A percentile compares a stretch with the other conserved stretches of the same genome.
phyloP scores from a whole-genome alignment of 805 yeast genomes.

The Candida mattraensis region DNA sequence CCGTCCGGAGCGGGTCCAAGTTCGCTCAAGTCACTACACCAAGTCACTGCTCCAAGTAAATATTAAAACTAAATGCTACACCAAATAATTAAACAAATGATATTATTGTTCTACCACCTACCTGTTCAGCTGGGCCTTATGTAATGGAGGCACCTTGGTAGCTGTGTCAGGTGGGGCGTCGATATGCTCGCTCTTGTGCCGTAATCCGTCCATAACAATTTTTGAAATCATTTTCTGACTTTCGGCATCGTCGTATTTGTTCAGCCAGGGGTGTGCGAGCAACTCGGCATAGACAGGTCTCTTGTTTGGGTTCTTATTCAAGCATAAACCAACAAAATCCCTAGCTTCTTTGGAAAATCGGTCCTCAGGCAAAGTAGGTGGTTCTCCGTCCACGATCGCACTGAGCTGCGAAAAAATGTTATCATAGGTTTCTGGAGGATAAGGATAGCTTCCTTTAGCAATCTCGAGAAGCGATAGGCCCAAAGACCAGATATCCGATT shows the following conservation, averaged over 20 bases:
- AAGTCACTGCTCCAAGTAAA: too few species aligned
- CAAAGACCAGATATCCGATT: conserved; percentile 93
- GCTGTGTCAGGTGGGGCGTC: conserved; percentile 13
- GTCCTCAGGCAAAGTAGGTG: conserved; percentile 71
- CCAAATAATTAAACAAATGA: background rate
- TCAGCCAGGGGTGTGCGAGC: conserved; percentile 82
- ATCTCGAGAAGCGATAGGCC: conserved; percentile 86
- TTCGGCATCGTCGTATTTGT: conserved; percentile 42
- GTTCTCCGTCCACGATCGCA: conserved; percentile 95
- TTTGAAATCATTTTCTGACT: conserved; percentile 29
- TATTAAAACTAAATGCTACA: background rate
- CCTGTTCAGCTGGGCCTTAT: conserved; percentile 19
- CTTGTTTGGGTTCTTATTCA: conserved; percentile 75
- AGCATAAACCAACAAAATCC: conserved; percentile 73
- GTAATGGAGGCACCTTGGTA: conserved; percentile 24
- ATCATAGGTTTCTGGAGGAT: conserved; percentile 89
- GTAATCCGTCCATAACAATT: conserved; percentile 37
- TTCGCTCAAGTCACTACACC: too few species aligned
- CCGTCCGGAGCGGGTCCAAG: too few species aligned
- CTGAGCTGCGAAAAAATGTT: conserved; percentile 89
- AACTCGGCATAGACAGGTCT: conserved; percentile 81
- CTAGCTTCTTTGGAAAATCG: conserved; percentile 74
- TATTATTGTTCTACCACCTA: conserved; percentile 2
- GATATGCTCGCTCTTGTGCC: conserved; percentile 20
- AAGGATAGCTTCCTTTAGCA: conserved; percentile 92